Base-by-base conservation (phyloP, 108 stramenopile species). In the Mediolabrus comicus region DNA sequence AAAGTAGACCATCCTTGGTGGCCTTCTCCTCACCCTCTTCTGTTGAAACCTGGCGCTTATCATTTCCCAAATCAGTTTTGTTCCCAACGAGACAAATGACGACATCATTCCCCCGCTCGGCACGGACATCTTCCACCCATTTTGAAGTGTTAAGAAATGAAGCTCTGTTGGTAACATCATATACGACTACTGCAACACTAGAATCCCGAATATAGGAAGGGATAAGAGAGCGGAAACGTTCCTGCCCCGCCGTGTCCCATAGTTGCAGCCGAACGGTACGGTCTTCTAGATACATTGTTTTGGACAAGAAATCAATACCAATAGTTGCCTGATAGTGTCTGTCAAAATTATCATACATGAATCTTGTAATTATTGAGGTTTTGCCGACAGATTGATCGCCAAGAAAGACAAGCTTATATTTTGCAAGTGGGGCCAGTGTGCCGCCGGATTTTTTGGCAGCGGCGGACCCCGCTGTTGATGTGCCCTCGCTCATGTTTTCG, bases 221-320 rank as follows among this genome's bases (percentile, higher is more conserved):
- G 57, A 98, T 98, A 38, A 99, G 76, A 31, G 83, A 85, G 4
- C 95, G 91, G 80, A 96, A 96, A 25, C 93, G 87, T 72, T 99
- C 98, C 77, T 99, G 99, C 17, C 99, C 99, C 0, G 99, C 99
- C 3, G 99, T 98, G 56, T 99, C 99, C 99, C 99, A 99, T 2
- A 99, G 86, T 81, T 99, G 99, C 59, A 99, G 77, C 30, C 99
- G 91, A 22, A 99, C 99, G 14, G 99, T 99, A 4, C 99, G 90
- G 67, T 98, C 98, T 71, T 98, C 97, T 62, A 99, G 84, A 75
- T 99, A 94, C 92, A 94, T 94, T 7, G 99, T 98, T 80, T 99
- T 99, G 43, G 96, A 97, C 19, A 99, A 84, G 73, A 99, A 99
- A 74, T 99, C 99, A 73, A 99, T 98, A 2, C 98, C 98, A 61